A percentile compares a stretch with the other conserved stretches of the same genome.
phyloP scores from a whole-genome alignment of 2,329 filamentous ascomycete genomes.

The Pyrenochaeta sp. region DNA sequence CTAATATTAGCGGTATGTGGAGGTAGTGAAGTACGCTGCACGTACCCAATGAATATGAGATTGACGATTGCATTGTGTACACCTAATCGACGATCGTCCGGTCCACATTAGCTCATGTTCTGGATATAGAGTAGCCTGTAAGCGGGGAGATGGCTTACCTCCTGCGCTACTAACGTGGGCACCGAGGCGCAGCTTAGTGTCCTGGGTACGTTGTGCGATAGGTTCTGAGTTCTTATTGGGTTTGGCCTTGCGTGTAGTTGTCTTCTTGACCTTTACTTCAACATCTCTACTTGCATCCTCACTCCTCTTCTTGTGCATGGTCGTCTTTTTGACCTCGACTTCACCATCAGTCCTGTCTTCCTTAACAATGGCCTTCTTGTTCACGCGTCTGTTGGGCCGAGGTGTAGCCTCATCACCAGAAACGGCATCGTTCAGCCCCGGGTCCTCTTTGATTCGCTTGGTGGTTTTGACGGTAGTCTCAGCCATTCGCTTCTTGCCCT shows the following conservation, averaged over 20 bases:
- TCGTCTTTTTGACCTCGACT: slow-evolving; percentile 14
- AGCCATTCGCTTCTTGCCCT: slow-evolving; percentile 41
- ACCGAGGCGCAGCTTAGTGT: slow-evolving; percentile 83
- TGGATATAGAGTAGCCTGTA: background rate
- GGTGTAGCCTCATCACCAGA: slow-evolving; percentile 11
- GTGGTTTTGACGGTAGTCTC: slow-evolving; percentile 24
- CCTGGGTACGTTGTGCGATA: slow-evolving; percentile 73
- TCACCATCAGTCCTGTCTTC: slow-evolving; percentile 20
- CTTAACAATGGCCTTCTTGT: slow-evolving; percentile 30
- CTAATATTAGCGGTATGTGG: slow-evolving; percentile 32
- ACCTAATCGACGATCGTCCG: slow-evolving; percentile 59
- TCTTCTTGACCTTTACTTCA: slow-evolving; percentile 23
- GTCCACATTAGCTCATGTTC: slow-evolving; percentile 26
- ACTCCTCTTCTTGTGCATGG: slow-evolving; percentile 18
- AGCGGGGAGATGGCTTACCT: slow-evolving; percentile 61
- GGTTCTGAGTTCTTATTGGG: slow-evolving; percentile 63
- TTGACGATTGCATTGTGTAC: slow-evolving; percentile 89
- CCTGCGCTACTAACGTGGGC: slow-evolving; percentile 92
- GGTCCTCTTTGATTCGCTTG: slow-evolving; percentile 25
- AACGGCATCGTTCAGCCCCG: slow-evolving; percentile 7
- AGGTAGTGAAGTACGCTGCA: background rate
- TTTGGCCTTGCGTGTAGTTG: slow-evolving; percentile 56
- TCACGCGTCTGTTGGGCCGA: slow-evolving; percentile 20
- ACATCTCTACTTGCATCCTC: slow-evolving; percentile 2
- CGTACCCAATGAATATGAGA: slow-evolving; percentile 74